Evolutionary conservation across 371 early-diverging fungal genomes (phyloP), one percentile per base, ranked within the genome.

Genomic region (Apophysomyces elegans): DNA sequence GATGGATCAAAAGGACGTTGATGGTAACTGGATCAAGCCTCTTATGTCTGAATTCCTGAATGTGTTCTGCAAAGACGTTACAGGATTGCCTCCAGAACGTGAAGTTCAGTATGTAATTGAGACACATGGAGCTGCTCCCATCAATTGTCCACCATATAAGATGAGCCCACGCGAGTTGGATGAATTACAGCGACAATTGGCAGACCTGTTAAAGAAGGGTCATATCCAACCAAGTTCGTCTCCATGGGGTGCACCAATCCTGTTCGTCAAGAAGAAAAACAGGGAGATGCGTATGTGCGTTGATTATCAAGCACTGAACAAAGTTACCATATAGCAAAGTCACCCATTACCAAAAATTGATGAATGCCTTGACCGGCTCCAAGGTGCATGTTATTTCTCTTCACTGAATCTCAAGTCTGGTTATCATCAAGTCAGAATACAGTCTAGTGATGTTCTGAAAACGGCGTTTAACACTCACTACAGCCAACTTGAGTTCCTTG

Each of bases 191-290:
- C 0, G 16, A 13, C 26, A 26, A 26, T 26, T 26, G 1, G 26
- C 26, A 26, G 26, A 26, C 1, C 26, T 26, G 1, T 26, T 26
- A 26, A 26, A 26, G 26, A 13, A 45, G 2, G 46, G 13, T 1
- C 46, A 13, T 45, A 6, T 5, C 16, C 46, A 45, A n/a, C 9
- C 5, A 1, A 79, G 32, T 3, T 26, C 2, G 3, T 26, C 32
- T 26, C 32, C 32, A 26, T 26, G 32, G 32, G 32, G 32, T 2
- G 75, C 83, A 6, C 86, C 86, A 0, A 65, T 82, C 4, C 68
- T 86, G 6, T 85, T 86, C 69, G 84, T 81, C 4, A 74, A 76
- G 37, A 87, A 89, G 61, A 77, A 83, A 26, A 82, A 85, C 39
- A 86, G 88, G 5, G n/a, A 62, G 2, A 11, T 86, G 36, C 73